Evolutionary conservation across 768 basidiomycete species (phyloP).

Genomic region (Boletus sensibilis): DNA sequence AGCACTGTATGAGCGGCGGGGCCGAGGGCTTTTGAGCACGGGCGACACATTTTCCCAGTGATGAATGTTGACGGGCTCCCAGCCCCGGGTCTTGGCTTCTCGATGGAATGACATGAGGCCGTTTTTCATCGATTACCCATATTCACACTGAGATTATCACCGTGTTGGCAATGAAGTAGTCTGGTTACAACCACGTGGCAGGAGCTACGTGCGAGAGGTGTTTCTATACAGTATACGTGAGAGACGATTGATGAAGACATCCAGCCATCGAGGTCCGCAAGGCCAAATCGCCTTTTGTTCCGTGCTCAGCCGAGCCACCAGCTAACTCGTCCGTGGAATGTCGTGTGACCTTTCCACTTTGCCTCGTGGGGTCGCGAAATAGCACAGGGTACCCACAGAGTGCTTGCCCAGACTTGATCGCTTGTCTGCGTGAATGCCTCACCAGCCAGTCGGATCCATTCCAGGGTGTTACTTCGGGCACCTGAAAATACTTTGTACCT

Average conservation of each 20-base stretch:
- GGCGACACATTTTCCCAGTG: neutral
- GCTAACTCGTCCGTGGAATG: neutral
- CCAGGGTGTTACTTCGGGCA: neutral
- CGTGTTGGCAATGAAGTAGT: neutral
- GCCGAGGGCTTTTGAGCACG: neutral
- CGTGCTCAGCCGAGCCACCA: neutral
- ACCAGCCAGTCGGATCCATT: neutral
- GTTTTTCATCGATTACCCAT: constrained; percentile 4
- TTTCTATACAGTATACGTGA: neutral
- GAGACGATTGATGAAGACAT: constrained; percentile 1
- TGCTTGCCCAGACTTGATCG: neutral
- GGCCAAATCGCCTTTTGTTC: neutral
- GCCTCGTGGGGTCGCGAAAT: neutral
- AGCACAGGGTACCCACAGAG: neutral
- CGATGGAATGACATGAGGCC: neutral
- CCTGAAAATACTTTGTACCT: neutral
- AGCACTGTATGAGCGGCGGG: neutral
- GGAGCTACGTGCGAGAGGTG: neutral
- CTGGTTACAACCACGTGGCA: neutral
- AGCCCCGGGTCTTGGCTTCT: neutral
- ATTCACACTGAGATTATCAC: constrained; percentile 2
- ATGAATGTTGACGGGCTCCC: neutral
- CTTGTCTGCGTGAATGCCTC: neutral
- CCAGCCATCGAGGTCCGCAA: neutral
- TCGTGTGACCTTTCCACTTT: neutral